Conservation (phyloP, 2,329 filamentous ascomycete genomes). For the Hymenoscyphus fraxineus region DNA sequence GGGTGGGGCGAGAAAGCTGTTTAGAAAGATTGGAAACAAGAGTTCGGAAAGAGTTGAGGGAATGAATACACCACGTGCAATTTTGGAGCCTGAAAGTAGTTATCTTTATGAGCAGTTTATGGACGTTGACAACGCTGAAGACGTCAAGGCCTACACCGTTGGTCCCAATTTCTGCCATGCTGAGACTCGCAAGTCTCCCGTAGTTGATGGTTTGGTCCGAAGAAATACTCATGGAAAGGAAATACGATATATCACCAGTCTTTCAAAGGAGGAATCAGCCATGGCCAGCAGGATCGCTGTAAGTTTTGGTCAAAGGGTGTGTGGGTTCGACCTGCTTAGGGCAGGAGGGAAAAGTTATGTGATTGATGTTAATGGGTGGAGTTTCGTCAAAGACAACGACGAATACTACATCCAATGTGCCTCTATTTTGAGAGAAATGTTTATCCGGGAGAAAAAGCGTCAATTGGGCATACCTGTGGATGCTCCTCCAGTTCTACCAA, state of each 20-base stretch:
- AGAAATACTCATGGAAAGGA: slow-evolving; percentile 98
- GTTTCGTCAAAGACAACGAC: slow-evolving; percentile 98
- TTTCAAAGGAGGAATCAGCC: slow-evolving; percentile 74
- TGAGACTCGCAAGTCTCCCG: slow-evolving; percentile 93
- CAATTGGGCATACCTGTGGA: slow-evolving; percentile 45
- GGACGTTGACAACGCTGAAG: slow-evolving; percentile 92
- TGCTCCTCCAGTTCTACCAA: slow-evolving; percentile 27
- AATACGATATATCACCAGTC: slow-evolving; percentile 85
- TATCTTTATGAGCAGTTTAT: slow-evolving; percentile 98
- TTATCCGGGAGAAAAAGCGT: slow-evolving; percentile 72
- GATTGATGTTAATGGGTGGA: slow-evolving; percentile 99
- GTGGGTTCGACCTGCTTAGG: slow-evolving; percentile 89
- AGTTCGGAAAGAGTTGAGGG: slow-evolving; percentile 89
- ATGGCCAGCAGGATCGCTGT: slow-evolving; percentile 88
- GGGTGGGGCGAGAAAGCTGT: slow-evolving; percentile 85
- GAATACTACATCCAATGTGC: slow-evolving; percentile 95
- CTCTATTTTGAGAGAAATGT: slow-evolving; percentile 81
- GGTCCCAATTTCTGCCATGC: slow-evolving; percentile 91
- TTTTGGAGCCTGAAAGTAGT: slow-evolving; percentile 76
- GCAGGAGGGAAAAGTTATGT: slow-evolving; percentile 90
- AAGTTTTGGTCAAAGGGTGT: slow-evolving; percentile 91
- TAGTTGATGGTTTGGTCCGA: slow-evolving; percentile 92
- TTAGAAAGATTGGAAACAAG: slow-evolving; percentile 98
- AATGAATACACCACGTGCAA: slow-evolving; percentile 71
- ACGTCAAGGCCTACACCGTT: slow-evolving; percentile 98